A percentile compares a stretch with the other conserved stretches of the same genome.
phyloP scores from a whole-genome alignment of 2,329 filamentous ascomycete species.

The Clonostachys chloroleuca region DNA sequence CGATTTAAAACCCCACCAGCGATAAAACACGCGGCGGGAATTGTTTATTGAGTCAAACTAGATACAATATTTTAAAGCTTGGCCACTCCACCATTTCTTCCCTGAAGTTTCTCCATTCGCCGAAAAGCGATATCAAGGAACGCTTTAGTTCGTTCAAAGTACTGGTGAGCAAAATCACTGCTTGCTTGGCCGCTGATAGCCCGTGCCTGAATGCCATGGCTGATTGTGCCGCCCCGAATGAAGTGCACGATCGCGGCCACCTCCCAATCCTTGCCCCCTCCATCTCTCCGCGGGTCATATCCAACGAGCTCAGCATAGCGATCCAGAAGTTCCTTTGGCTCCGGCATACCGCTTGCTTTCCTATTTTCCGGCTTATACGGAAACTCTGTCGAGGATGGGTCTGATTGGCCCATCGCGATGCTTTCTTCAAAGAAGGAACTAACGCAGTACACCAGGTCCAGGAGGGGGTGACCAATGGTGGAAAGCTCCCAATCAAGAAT shows the following conservation, averaged over 20 bases:
- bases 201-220: conserved; percentile 4
- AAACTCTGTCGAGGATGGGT: too few species aligned
- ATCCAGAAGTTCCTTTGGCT: too few species aligned
- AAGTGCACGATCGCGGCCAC: conserved; percentile 3
- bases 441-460: conserved; percentile 71
- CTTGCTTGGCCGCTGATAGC: conserved; percentile 5
- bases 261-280: conserved; percentile 4
- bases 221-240: conserved; percentile 3
- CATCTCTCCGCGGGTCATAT: conserved; percentile 3
- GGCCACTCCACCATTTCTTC: too few species aligned
- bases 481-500: conserved; percentile 95
- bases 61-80: too few species aligned
- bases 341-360: too few species aligned
- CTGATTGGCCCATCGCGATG: too few species aligned
- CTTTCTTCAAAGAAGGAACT: conserved; percentile 9
- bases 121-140: too few species aligned
- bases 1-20: too few species aligned
- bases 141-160: conserved; percentile 2
- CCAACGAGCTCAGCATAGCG: neutral
- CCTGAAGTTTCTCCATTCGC: too few species aligned
- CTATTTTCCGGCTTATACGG: too few species aligned
- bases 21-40: too few species aligned
- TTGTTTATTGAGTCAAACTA: too few species aligned
- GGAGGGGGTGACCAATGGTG: conserved; percentile 82
- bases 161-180: conserved; percentile 4